Evolutionary conservation across 2,329 filamentous ascomycete species (phyloP).

Genomic region (Trichoderma oligosporum): DNA sequence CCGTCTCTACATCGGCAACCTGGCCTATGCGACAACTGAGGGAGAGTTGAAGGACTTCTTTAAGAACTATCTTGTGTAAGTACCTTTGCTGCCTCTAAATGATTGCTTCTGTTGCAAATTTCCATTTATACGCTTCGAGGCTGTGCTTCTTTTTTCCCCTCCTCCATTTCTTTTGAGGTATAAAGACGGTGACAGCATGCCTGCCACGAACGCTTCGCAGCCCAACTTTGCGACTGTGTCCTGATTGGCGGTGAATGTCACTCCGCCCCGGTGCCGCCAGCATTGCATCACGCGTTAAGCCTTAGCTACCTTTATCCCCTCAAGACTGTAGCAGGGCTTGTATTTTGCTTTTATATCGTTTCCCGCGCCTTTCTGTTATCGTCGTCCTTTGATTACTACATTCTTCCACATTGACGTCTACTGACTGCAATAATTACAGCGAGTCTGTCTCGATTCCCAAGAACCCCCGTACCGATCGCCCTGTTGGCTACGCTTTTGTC

Average conservation of each 20-base stretch:
- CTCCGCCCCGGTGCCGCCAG: not conserved
- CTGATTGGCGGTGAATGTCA: constrained; percentile 19
- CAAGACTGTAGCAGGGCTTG: not conserved
- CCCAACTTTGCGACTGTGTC: constrained; percentile 14
- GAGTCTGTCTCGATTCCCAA: constrained; percentile 99
- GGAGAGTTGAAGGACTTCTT: constrained; percentile 99
- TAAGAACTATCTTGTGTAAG: constrained; percentile 98
- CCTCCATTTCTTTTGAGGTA: too few relatives aligned
- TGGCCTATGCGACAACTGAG: constrained; percentile 99
- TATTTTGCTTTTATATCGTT: not conserved
- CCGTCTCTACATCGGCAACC: constrained; percentile 99
- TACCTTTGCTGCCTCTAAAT: constrained; percentile 34
- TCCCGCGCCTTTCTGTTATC: not conserved
- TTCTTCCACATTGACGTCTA: not conserved
- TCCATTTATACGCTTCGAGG: too few relatives aligned
- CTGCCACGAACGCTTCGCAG: not conserved
- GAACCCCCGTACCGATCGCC: constrained; percentile 97
- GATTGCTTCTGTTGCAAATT: not conserved
- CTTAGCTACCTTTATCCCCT: not conserved
- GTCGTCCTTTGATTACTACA: not conserved
- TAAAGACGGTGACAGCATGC: not conserved
- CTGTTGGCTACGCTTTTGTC: constrained; percentile 98
- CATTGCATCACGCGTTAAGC: constrained; percentile 11
- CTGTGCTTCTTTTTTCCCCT: too few relatives aligned
- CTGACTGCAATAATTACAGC: constrained; percentile 49